Evolutionary conservation across 78 protist genomes (phyloP).

Genomic region (Dictyostelium capitatum): DNA sequence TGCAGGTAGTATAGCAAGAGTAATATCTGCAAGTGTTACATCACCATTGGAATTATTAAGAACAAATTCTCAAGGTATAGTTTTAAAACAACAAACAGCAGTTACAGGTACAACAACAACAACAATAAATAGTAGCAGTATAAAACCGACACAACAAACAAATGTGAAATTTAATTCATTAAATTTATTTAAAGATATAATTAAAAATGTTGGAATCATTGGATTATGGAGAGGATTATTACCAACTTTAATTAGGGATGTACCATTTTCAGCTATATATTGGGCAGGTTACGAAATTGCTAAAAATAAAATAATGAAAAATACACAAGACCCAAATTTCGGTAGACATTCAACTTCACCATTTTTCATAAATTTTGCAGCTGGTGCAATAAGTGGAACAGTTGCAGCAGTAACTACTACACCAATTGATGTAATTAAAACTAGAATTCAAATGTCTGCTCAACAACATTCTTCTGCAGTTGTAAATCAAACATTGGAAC

Average conservation of each 20-base stretch:
- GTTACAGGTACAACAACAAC: neutral
- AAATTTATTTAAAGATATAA: conserved; percentile 27
- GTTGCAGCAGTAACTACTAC: conserved; percentile 85
- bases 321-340: neutral
- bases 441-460: conserved; percentile 82
- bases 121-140: neutral
- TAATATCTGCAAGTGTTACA: conserved; percentile 77
- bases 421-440: conserved; percentile 91
- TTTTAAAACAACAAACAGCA: neutral
- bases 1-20: conserved; percentile 76
- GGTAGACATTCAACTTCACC: neutral
- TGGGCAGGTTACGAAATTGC: conserved; percentile 83
- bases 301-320: conserved; percentile 22
- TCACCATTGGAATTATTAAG: conserved; percentile 85
- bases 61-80: conserved; percentile 85
- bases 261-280: conserved; percentile 91
- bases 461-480: neutral
- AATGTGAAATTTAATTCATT: neutral
- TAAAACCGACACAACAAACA: neutral
- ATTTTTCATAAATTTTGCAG: conserved; percentile 60
- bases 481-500: neutral
- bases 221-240: conserved; percentile 89
- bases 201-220: conserved; percentile 57
- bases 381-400: conserved; percentile 87
- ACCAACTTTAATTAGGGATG: conserved; percentile 88